These are phyloP conservation scores for Pseudogymnoascus sp. DNA, from an alignment of 2,329 filamentous ascomycete genomes.

Conservation along the genomic window DNA sequence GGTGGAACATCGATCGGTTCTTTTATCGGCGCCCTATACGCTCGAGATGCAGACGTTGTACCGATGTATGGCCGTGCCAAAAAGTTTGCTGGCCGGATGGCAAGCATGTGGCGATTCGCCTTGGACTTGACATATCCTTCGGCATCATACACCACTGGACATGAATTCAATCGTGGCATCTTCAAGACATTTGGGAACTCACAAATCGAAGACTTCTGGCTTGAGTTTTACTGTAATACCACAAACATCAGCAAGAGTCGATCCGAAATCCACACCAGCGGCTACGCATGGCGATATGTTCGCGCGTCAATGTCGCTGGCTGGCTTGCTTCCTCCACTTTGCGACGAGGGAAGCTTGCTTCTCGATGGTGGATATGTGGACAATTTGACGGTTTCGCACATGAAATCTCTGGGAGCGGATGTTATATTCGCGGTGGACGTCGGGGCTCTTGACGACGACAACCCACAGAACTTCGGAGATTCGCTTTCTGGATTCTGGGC, in stretches of 20 bases:
- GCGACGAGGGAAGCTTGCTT: slow-evolving; percentile 94
- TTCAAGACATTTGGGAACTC: slow-evolving; percentile 97
- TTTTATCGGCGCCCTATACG: slow-evolving; percentile 92
- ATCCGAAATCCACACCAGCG: slow-evolving; percentile 86
- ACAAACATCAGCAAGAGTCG: slow-evolving; percentile 96
- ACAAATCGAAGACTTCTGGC: slow-evolving; percentile 98
- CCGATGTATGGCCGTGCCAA: slow-evolving; percentile 95
- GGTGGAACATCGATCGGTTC: slow-evolving; percentile 94
- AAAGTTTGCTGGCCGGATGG: slow-evolving; percentile 98
- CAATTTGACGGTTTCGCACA: slow-evolving; percentile 92
- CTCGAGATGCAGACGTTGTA: slow-evolving; percentile 90
- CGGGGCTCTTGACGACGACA: slow-evolving; percentile 83
- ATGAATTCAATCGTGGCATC: slow-evolving; percentile 97
- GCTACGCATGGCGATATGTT: slow-evolving; percentile 96
- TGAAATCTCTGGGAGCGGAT: slow-evolving; percentile 89
- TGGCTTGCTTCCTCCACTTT: slow-evolving; percentile 83
- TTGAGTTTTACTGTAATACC: slow-evolving; percentile 98
- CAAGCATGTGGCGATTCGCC: slow-evolving; percentile 97
- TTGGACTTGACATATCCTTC: slow-evolving; percentile 94
- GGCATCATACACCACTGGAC: slow-evolving; percentile 92
- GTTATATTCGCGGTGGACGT: slow-evolving; percentile 95
- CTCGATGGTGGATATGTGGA: slow-evolving; percentile 95
- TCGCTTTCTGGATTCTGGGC: slow-evolving; percentile 94
- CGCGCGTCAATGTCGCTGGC: slow-evolving; percentile 95
- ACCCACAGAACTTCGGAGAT: slow-evolving; percentile 87